Percentiles rank a stretch among this genome's conserved stretches.
These are phyloP conservation scores for Babesia ovis DNA, from an alignment of 169 alveolate genomes.

Conservation along the genomic window DNA sequence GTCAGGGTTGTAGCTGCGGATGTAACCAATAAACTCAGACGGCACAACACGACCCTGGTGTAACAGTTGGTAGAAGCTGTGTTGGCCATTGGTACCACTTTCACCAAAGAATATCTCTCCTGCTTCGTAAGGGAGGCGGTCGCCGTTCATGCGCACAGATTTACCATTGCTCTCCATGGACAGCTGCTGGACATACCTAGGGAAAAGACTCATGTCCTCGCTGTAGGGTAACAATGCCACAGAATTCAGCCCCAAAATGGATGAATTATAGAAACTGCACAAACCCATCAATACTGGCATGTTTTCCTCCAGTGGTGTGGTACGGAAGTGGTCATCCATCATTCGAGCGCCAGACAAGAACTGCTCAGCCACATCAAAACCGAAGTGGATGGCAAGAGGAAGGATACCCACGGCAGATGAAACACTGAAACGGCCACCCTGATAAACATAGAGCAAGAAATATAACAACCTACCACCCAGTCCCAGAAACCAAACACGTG, in stretches of 20 bases:
- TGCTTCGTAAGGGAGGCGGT: conserved; percentile 75
- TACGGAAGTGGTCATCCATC: conserved; percentile 89
- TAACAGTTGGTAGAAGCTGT: conserved; percentile 94
- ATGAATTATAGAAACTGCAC: conserved; percentile 91
- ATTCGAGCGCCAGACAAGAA: conserved; percentile 85
- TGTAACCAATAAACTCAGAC: conserved; percentile 97
- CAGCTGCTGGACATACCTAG: conserved; percentile 96
- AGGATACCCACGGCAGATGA: conserved; percentile 98
- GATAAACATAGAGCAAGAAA: not conserved
- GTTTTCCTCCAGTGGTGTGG: conserved; percentile 81
- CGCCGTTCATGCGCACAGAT: conserved; percentile 85
- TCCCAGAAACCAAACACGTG: conserved; percentile 98
- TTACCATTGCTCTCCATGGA: conserved; percentile 98
- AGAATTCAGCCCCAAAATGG: conserved; percentile 83
- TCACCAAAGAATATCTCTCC: conserved; percentile 99
- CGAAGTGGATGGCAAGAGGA: conserved; percentile 93
- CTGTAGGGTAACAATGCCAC: conserved; percentile 98
- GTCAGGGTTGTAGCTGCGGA: conserved; percentile 87
- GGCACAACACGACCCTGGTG: conserved; percentile 97
- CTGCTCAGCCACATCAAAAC: conserved; percentile 83
- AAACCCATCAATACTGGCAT: conserved; percentile 94
- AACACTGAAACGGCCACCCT: conserved; percentile 97
- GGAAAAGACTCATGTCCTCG: conserved; percentile 90
- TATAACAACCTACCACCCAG: conserved; percentile 88
- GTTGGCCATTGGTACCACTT: conserved; percentile 99